These are phyloP conservation scores for Gnomoniopsis sp. DNA, from an alignment of 2,329 filamentous ascomycete genomes.

Conservation along the genomic window DNA sequence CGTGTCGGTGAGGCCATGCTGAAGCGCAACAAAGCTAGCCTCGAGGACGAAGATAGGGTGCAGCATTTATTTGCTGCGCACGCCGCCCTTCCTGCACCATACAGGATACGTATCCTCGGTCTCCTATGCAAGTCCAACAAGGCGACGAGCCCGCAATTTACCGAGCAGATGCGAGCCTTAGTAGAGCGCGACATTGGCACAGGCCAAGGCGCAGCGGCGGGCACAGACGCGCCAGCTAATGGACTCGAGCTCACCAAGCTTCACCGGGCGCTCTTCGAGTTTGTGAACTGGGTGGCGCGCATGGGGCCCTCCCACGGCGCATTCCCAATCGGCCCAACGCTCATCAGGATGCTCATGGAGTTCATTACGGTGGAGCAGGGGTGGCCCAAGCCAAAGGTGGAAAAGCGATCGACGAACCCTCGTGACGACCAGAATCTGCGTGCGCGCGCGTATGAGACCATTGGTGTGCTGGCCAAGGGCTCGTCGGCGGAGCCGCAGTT, in stretches of 20 bases:
- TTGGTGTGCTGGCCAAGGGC: conserved; percentile 73
- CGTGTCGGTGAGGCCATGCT: conserved; percentile 86
- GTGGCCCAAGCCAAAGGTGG: conserved; percentile 63
- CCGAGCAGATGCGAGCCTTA: conserved; percentile 63
- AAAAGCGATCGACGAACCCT: conserved; percentile 28
- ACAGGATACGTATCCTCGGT: conserved; percentile 73
- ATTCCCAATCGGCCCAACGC: conserved; percentile 63
- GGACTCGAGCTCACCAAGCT: conserved; percentile 76
- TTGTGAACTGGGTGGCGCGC: conserved; percentile 81
- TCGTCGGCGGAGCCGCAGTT: conserved; percentile 50
- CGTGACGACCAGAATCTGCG: conserved; percentile 65
- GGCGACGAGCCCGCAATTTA: conserved; percentile 61
- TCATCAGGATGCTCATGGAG: conserved; percentile 65
- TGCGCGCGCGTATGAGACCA: conserved; percentile 83
- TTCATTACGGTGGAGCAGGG: conserved; percentile 74
- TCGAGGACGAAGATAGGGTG: conserved; percentile 67
- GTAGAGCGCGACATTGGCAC: conserved; percentile 60
- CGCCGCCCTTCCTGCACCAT: conserved; percentile 64
- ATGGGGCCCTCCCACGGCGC: conserved; percentile 58
- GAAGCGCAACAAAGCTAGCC: conserved; percentile 71
- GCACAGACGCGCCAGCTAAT: conserved; percentile 30
- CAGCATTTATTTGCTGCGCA: conserved; percentile 70
- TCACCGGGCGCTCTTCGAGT: conserved; percentile 77
- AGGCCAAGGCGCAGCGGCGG: conserved; percentile 26
- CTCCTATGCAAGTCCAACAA: conserved; percentile 73